Evolutionary conservation across 2,329 filamentous ascomycete genomes (phyloP).

Genomic region (Madurella mycetomatis): DNA sequence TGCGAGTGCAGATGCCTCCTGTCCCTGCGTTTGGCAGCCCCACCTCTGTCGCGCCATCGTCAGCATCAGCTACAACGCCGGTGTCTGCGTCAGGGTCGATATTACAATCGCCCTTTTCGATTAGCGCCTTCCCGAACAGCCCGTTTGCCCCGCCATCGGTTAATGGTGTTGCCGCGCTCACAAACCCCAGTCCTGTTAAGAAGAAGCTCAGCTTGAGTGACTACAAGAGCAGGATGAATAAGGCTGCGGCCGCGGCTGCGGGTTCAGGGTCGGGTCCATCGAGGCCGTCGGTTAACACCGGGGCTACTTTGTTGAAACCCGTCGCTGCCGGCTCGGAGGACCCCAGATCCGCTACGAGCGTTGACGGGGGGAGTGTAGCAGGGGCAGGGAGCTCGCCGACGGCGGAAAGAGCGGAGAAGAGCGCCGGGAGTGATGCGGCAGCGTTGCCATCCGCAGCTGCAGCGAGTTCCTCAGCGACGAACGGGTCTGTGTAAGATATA

Average conservation of each 20-base stretch:
- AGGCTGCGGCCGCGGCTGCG: constrained; percentile 40
- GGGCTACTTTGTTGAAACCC: constrained; percentile 34
- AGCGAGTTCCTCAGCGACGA: not conserved
- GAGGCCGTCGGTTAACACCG: constrained; percentile 32
- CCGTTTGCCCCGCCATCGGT: constrained; percentile 40
- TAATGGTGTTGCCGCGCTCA: constrained; percentile 39
- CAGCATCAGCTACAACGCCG: constrained; percentile 39
- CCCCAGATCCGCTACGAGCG: constrained; percentile 21
- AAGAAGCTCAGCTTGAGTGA: constrained; percentile 65
- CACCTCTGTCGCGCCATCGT: constrained; percentile 30
- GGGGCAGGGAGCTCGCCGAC: not conserved
- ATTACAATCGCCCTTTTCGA: constrained; percentile 48
- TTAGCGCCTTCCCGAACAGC: constrained; percentile 36
- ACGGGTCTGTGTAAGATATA: constrained; percentile 6
- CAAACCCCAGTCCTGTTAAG: constrained; percentile 56
- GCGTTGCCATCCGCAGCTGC: not conserved
- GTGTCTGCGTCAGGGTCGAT: constrained; percentile 41
- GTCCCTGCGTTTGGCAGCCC: constrained; percentile 46
- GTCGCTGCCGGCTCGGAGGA: constrained; percentile 17
- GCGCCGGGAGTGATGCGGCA: not conserved
- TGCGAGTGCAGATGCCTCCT: constrained; percentile 55
- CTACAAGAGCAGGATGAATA: constrained; percentile 58
- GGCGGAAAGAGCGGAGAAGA: constrained; percentile 1
- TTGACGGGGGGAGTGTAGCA: not conserved
- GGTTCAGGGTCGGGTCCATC: constrained; percentile 29